Conservation (phyloP, 2,329 filamentous ascomycete genomes). For the Diaporthe sp. region DNA sequence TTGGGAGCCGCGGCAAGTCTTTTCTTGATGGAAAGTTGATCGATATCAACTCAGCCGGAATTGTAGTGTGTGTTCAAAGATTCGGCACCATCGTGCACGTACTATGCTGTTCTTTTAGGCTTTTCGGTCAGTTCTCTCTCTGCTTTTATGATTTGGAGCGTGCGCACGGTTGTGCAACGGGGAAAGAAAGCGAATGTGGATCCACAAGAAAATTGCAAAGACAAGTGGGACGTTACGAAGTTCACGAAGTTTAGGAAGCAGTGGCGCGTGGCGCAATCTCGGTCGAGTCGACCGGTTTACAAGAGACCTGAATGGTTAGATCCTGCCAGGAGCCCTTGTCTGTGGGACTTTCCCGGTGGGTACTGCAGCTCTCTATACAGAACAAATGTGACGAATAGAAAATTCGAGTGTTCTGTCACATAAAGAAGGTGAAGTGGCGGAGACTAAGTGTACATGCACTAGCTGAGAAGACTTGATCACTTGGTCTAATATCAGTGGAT, state of each 20-base stretch:
- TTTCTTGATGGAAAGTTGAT: not conserved
- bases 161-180: not conserved
- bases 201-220: not conserved
- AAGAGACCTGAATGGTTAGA: not conserved
- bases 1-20: constrained; percentile 46
- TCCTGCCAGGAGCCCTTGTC: not conserved
- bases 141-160: not conserved
- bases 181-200: not conserved
- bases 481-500: not conserved
- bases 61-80: not conserved
- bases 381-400: not conserved
- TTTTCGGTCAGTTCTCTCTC: not conserved
- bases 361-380: not conserved
- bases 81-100: not conserved
- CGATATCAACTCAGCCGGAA: not conserved
- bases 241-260: not conserved
- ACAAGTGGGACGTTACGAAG: not conserved
- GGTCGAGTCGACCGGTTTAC: not conserved
- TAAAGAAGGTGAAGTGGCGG: not conserved
- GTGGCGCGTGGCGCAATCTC: not conserved
- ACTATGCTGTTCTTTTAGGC: not conserved
- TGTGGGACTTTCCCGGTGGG: not conserved
- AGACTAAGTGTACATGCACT: not conserved
- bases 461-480: not conserved
- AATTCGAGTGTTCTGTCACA: not conserved